phyloP scores from a whole-genome alignment of 306 rosid species.

The Aeschynomene evenia region DNA sequence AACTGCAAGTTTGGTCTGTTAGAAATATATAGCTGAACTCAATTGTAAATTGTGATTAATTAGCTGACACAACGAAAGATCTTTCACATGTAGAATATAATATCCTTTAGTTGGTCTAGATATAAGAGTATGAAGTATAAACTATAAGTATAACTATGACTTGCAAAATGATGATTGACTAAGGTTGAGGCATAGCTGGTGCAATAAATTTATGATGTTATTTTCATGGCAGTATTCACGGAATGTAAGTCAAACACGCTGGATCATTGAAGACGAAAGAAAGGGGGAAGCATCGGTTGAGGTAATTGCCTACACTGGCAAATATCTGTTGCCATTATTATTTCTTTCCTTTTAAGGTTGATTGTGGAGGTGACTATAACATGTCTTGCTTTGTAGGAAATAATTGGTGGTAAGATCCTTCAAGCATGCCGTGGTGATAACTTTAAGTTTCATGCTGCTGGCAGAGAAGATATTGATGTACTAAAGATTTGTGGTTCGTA shows the following conservation, averaged over 20 bases:
- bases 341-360: slow-evolving; percentile 22
- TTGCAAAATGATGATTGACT: slow-evolving; percentile 12
- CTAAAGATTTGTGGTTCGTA: slow-evolving; percentile 16
- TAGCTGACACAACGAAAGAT: background rate
- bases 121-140: too few relatives aligned
- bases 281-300: slow-evolving; percentile 97
- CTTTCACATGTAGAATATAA: background rate
- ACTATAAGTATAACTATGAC: slow-evolving; percentile 18
- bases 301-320: slow-evolving; percentile 44
- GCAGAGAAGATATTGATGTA: slow-evolving; percentile 98
- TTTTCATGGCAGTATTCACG: slow-evolving; percentile 73
- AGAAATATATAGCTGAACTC: slow-evolving; percentile 7
- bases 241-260: slow-evolving; percentile 92
- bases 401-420: slow-evolving; percentile 66
- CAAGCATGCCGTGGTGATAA: slow-evolving; percentile 73
- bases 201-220: slow-evolving; percentile 27
- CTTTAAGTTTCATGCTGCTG: slow-evolving; percentile 95
- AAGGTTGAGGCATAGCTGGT: slow-evolving; percentile 20
- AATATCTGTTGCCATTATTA: slow-evolving; percentile 10
- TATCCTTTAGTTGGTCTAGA: slow-evolving; percentile 11
- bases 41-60: background rate
- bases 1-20: slow-evolving; percentile 12
- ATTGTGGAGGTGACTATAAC: slow-evolving; percentile 31
- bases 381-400: slow-evolving; percentile 57
- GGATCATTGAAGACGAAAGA: slow-evolving; percentile 96